Evolutionary conservation across 352 stramenopile species (phyloP).

Genomic region (Phytophthora sojae): DNA sequence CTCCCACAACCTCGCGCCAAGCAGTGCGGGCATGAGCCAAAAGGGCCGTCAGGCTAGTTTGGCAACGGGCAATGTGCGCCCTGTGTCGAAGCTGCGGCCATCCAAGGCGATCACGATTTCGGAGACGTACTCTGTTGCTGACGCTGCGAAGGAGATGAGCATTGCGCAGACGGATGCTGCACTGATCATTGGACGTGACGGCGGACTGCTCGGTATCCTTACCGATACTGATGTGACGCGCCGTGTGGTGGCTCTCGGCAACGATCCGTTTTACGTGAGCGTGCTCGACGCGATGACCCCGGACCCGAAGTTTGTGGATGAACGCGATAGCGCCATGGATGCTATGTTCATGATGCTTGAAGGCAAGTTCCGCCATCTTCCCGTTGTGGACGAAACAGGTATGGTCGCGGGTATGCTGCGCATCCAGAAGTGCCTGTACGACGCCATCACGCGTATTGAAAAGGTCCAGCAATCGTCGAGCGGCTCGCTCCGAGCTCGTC

Average conservation of each 20-base stretch:
- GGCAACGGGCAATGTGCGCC: conserved; percentile 90
- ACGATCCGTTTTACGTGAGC: conserved; percentile 87
- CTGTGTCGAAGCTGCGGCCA: conserved; percentile 88
- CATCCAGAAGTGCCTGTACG: conserved; percentile 99
- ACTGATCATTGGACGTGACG: conserved; percentile 92
- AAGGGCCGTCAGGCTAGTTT: conserved; percentile 49
- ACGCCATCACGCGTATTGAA: conserved; percentile 97
- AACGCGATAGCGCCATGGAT: conserved; percentile 90
- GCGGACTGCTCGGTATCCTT: conserved; percentile 94
- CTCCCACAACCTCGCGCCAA: conserved; percentile 59
- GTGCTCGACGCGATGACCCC: conserved; percentile 89
- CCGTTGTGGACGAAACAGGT: conserved; percentile 91
- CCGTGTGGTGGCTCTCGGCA: conserved; percentile 85
- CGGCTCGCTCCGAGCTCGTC: conserved; percentile 69
- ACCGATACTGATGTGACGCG: conserved; percentile 94
- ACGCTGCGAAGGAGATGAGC: conserved; percentile 92
- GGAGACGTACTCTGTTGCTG: conserved; percentile 85
- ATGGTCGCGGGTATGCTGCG: conserved; percentile 97
- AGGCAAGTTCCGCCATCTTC: conserved; percentile 96
- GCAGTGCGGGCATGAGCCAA: conserved; percentile 45
- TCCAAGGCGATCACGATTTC: conserved; percentile 92
- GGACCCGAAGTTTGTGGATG: conserved; percentile 90
- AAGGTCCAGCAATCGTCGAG: conserved; percentile 86
- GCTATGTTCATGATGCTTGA: conserved; percentile 93
- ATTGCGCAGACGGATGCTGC: conserved; percentile 92